These are phyloP conservation scores for Raphanus sativus DNA, from an alignment of 345 rosid genomes.

Conservation along the genomic window DNA sequence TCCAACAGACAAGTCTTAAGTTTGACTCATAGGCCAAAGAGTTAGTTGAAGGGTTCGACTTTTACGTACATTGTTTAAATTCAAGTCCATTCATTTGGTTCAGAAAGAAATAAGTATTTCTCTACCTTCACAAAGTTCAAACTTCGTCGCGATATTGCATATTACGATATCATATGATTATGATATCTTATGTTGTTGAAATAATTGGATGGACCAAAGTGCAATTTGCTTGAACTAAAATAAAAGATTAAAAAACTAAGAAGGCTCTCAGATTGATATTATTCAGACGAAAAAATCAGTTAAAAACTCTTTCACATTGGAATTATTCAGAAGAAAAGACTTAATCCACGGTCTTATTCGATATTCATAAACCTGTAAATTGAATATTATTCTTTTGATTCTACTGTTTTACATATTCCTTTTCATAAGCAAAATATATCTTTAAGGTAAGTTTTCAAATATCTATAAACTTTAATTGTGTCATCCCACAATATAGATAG, in stretches of 20 bases:
- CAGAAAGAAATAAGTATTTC: conserved; percentile 4
- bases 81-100: background rate
- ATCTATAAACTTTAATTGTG: background rate
- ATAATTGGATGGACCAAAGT: background rate
- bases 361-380: background rate
- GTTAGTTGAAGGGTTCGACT: conserved; percentile 19
- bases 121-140: background rate
- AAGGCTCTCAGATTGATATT: background rate
- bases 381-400: background rate
- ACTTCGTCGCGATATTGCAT: background rate
- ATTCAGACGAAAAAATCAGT: background rate
- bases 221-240: background rate
- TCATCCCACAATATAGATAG: background rate
- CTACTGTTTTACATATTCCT: background rate
- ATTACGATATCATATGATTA: background rate
- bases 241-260: background rate
- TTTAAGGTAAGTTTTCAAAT: background rate
- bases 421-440: background rate
- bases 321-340: background rate
- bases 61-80: background rate
- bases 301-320: background rate
- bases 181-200: background rate
- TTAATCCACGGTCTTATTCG: background rate
- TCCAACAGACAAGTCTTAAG: conserved; percentile 5
- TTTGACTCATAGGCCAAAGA: conserved; percentile 28